phyloP scores from a whole-genome alignment of 495 filamentous ascomycete genomes.

The Aspergillus panamensis region DNA sequence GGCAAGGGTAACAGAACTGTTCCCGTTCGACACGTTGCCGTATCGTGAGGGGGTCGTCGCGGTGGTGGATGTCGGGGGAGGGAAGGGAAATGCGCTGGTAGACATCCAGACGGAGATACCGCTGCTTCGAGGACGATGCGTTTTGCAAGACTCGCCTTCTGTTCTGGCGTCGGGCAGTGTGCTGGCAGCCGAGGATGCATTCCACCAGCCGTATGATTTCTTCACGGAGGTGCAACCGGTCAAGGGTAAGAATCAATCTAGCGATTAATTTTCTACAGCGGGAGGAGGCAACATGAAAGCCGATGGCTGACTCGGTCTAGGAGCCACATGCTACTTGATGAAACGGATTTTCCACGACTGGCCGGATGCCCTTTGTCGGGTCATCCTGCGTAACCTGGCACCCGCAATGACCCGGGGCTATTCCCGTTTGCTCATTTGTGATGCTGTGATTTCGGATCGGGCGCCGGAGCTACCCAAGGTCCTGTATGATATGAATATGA shows the following conservation, averaged over 20 bases:
- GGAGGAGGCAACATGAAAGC: neutral
- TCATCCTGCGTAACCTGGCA: slow-evolving; percentile 33
- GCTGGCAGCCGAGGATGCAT: neutral
- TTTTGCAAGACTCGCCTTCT: neutral
- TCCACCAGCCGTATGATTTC: neutral
- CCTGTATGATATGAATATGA: slow-evolving; percentile 1
- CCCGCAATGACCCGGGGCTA: slow-evolving; percentile 28
- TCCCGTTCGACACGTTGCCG: neutral
- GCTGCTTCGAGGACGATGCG: neutral
- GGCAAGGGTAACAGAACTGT: neutral
- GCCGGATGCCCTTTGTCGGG: slow-evolving; percentile 25
- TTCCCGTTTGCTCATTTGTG: slow-evolving; percentile 39
- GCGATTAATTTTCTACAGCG: neutral
- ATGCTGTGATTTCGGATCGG: slow-evolving; percentile 30
- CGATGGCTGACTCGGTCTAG: slow-evolving; percentile 1
- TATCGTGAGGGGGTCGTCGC: neutral
- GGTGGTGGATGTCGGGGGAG: neutral
- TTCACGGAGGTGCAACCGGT: neutral
- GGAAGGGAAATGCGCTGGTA: neutral
- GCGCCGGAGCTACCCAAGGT: neutral
- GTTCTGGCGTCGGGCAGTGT: neutral
- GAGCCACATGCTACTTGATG: slow-evolving; percentile 42
- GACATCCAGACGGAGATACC: neutral
- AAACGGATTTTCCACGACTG: slow-evolving; percentile 40
- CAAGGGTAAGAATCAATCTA: neutral